phyloP scores from a whole-genome alignment of 73 alveolate genomes.

The Vitrella brassicaformis region DNA sequence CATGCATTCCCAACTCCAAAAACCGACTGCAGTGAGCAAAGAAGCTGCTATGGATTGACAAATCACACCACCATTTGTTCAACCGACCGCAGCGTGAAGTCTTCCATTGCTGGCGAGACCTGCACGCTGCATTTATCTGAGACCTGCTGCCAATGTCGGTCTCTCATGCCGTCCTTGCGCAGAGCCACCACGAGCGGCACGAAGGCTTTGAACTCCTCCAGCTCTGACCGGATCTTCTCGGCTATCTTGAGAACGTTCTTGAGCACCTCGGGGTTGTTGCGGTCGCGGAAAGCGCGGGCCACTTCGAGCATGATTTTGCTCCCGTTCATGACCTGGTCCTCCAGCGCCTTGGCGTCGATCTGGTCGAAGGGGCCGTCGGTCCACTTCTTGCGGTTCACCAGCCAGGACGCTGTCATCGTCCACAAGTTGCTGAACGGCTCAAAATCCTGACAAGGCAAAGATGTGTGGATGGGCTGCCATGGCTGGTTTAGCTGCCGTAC shows the following conservation, averaged over 20 bases:
- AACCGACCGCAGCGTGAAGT: conserved; percentile 19
- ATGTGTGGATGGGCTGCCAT: neutral
- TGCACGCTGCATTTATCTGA: conserved; percentile 66
- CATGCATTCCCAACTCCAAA: conserved; percentile 66
- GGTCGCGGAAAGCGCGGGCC: conserved; percentile 52
- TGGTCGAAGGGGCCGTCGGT: conserved; percentile 51
- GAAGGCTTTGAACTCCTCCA: conserved; percentile 80
- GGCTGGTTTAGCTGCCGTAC: neutral
- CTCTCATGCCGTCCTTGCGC: conserved; percentile 86
- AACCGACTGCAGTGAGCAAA: conserved; percentile 39
- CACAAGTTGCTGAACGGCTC: conserved; percentile 82
- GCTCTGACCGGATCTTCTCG: conserved; percentile 56
- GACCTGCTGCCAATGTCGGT: conserved; percentile 83
- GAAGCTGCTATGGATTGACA: neutral
- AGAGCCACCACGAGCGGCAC: conserved; percentile 84
- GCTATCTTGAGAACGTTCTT: conserved; percentile 77
- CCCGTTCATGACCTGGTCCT: conserved; percentile 41
- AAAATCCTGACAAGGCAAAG: conserved; percentile 46
- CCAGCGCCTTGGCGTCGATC: conserved; percentile 54
- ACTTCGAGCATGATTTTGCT: conserved; percentile 54
- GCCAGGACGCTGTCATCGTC: conserved; percentile 69
- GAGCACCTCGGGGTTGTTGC: conserved; percentile 56
- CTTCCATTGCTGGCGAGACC: conserved; percentile 26
- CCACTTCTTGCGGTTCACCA: conserved; percentile 49
- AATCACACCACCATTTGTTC: neutral